A percentile compares a stretch with the other conserved stretches of the same genome.
These are phyloP conservation scores for Clitopilus hobsonii DNA, from an alignment of 768 basidiomycete species.

Conservation along the genomic window DNA sequence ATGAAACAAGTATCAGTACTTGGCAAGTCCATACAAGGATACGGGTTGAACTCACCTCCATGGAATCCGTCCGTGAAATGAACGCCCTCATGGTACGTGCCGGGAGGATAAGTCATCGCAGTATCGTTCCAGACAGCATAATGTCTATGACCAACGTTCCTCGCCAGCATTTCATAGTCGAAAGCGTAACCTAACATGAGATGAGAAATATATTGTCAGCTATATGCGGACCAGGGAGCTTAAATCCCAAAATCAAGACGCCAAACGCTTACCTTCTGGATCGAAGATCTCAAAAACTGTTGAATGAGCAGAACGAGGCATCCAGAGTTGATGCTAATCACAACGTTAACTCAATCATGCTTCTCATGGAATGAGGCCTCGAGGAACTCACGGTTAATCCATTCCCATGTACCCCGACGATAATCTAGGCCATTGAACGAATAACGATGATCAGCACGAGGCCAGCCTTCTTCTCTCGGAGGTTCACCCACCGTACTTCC, in stretches of 20 bases:
- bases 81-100: slow-evolving; percentile 22
- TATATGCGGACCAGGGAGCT: too few relatives aligned
- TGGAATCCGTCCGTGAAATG: slow-evolving; percentile 14
- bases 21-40: not conserved
- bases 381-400: slow-evolving; percentile 46
- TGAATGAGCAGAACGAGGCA: slow-evolving; percentile 58
- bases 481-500: slow-evolving; percentile 50
- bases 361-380: not conserved
- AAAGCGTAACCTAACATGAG: slow-evolving; percentile 26
- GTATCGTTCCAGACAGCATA: slow-evolving; percentile 68
- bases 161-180: slow-evolving; percentile 37
- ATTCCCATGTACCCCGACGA: slow-evolving; percentile 67
- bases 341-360: not conserved
- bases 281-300: slow-evolving; percentile 69
- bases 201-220: not conserved
- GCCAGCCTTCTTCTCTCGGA: not conserved
- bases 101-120: slow-evolving; percentile 31
- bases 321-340: slow-evolving; percentile 51
- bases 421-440: slow-evolving; percentile 38
- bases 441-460: not conserved
- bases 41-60: slow-evolving; percentile 13
- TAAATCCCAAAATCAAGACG: not conserved
- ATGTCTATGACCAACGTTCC: slow-evolving; percentile 43
- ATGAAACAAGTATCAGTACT: not conserved
- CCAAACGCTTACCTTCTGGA: slow-evolving; percentile 39